Evolutionary conservation across 2,329 filamentous ascomycete species (phyloP), one percentile per base, ranked within the genome.

Genomic region (Sarocladium oryzae): DNA sequence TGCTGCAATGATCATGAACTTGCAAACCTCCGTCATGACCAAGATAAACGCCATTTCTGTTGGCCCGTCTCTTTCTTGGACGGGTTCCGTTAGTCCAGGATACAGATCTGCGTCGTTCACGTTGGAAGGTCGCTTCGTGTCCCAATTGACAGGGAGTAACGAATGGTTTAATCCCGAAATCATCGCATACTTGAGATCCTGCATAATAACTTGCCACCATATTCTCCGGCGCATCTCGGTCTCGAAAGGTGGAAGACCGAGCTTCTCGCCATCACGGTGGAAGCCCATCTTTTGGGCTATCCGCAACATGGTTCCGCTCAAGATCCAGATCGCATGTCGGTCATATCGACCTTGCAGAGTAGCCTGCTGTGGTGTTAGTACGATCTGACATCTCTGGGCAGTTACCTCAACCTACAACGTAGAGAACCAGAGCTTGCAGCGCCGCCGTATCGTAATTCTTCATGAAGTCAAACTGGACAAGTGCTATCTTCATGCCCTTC

Each of bases 251-350:
- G 76, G 70, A 2, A 85, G 68, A 2, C 75, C 76, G 5, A 82
- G 68, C 16, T 67, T 63, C 53, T 77, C 74, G 32, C 81, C 82
- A 53, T 86, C 82, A 11, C 79, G 74, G 54, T 86, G 81, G 45
- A 86, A 71, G 1, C 84, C 84, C 73, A 86, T 82, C 60, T 83
- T 82, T 60, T 85, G 79, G 1, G 81, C 82, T 50, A 86, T 80
- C 18, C 84, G 76, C 30, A 86, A 71, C 4, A 81, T 71, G 15
- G 81, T 70, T 4, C 82, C 82, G 49, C 78, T 80, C 20, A 85
- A 60, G 38, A 83, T 75, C 78, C 80, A 84, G 4, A 77, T 70
- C 2, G 77, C 76, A 56, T 83, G 79, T 2, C 75, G 74, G 54
- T 82, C 77, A 58, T 80, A 81, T 5, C 77, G 74, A 30, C 78